Conservation (phyloP, 257 asterid genomes). For the Primulina tabacum region DNA sequence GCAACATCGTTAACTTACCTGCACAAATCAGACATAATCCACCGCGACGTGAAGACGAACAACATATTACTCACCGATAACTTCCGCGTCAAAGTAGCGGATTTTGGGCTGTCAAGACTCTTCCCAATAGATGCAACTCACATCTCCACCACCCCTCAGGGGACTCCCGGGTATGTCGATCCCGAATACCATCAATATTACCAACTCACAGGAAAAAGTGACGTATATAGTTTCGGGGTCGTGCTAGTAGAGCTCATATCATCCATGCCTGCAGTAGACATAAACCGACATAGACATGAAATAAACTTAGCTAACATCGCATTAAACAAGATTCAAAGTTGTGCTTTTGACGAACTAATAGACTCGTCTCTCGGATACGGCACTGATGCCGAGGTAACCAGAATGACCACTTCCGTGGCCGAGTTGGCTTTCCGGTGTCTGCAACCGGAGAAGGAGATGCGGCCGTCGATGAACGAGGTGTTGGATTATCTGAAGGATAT, state of each 20-base stretch:
- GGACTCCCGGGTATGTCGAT: constrained; percentile 81
- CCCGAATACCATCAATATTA: constrained; percentile 78
- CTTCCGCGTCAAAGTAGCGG: constrained; percentile 70
- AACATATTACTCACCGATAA: constrained; percentile 64
- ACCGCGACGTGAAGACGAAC: constrained; percentile 69
- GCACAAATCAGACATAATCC: constrained; percentile 63
- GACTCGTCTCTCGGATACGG: constrained; percentile 54
- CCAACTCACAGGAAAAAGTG: constrained; percentile 68
- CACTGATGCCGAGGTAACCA: constrained; percentile 41
- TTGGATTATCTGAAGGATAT: constrained; percentile 37
- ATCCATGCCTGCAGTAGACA: constrained; percentile 76
- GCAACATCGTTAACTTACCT: constrained; percentile 68
- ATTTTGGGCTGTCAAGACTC: constrained; percentile 72
- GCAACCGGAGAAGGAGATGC: constrained; percentile 64
- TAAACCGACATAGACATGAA: constrained; percentile 59
- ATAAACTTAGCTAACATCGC: constrained; percentile 70
- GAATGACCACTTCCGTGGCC: constrained; percentile 71
- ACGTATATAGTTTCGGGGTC: constrained; percentile 80
- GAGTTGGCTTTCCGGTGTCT: constrained; percentile 71
- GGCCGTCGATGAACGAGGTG: constrained; percentile 79
- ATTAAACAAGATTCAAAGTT: constrained; percentile 46
- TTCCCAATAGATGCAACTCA: constrained; percentile 63
- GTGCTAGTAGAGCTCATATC: constrained; percentile 74
- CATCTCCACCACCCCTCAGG: constrained; percentile 82
- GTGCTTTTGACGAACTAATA: constrained; percentile 63